Percentiles rank a stretch among this genome's conserved stretches.
Evolutionary conservation across 768 basidiomycete genomes (phyloP).

Genomic region (Roridomyces roridus): DNA sequence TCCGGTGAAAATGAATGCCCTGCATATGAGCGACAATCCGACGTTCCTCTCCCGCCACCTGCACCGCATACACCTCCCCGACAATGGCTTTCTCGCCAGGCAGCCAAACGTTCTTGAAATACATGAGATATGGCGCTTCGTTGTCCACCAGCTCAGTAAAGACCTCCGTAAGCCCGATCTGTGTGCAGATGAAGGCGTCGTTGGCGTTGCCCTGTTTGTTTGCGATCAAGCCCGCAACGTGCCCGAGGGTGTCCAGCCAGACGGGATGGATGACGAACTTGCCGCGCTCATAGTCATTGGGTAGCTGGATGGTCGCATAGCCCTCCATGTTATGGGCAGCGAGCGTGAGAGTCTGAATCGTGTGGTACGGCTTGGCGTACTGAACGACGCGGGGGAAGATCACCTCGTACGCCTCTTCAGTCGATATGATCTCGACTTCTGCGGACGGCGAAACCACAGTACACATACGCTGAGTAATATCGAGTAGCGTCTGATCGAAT

Average conservation of each 20-base stretch:
- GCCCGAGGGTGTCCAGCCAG: slow-evolving; percentile 72
- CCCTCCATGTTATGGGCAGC: slow-evolving; percentile 54
- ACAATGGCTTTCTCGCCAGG: slow-evolving; percentile 51
- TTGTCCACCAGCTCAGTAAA: slow-evolving; percentile 51
- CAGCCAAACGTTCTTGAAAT: slow-evolving; percentile 53
- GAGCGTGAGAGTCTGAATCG: slow-evolving; percentile 61
- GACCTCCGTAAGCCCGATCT: slow-evolving; percentile 54
- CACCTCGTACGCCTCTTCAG: slow-evolving; percentile 65
- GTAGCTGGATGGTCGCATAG: slow-evolving; percentile 54
- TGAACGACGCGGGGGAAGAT: slow-evolving; percentile 74
- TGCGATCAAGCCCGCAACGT: slow-evolving; percentile 72
- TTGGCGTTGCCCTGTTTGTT: slow-evolving; percentile 58
- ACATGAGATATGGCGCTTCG: slow-evolving; percentile 52
- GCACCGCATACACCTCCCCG: slow-evolving; percentile 59
- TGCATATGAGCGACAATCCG: slow-evolving; percentile 61
- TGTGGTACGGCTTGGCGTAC: slow-evolving; percentile 64
- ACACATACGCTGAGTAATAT: slow-evolving; percentile 40
- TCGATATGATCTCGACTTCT: slow-evolving; percentile 54
- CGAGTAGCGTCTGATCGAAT: slow-evolving; percentile 43
- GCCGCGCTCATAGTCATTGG: slow-evolving; percentile 34
- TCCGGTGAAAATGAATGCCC: slow-evolving; percentile 63
- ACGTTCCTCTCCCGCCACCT: slow-evolving; percentile 35
- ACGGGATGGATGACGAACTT: slow-evolving; percentile 56
- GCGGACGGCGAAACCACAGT: slow-evolving; percentile 35
- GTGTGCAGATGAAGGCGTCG: slow-evolving; percentile 70